A percentile compares a stretch with the other conserved stretches of the same genome.
Evolutionary conservation across 2,329 filamentous ascomycete species (phyloP).

Genomic region (Botryosphaeria agaves): DNA sequence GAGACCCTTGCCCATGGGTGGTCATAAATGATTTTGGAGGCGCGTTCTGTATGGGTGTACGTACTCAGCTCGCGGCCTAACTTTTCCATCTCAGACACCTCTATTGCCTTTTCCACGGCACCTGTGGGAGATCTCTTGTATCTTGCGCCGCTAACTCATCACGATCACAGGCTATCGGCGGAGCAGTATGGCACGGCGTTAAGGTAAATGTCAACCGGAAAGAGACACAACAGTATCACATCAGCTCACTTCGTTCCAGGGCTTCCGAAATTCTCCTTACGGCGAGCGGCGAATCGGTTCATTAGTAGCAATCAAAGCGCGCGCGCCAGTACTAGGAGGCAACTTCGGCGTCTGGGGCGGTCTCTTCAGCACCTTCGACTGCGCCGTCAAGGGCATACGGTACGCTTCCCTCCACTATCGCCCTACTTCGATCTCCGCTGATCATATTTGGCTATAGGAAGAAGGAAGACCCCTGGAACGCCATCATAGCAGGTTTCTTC

Average conservation of each 20-base stretch:
- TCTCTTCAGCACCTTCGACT: conserved; percentile 90
- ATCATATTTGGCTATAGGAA: conserved; percentile 26
- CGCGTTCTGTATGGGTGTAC: conserved; percentile 90
- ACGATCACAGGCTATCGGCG: conserved; percentile 45
- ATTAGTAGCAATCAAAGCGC: conserved; percentile 92
- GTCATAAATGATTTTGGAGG: conserved; percentile 95
- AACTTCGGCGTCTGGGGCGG: conserved; percentile 99
- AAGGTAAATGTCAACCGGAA: no score
- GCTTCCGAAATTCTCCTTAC: conserved; percentile 36
- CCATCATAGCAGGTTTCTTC: conserved; percentile 94
- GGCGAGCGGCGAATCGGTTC: conserved; percentile 89
- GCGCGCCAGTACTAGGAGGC: conserved; percentile 85
- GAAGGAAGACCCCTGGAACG: conserved; percentile 98
- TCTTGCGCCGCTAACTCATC: conserved; percentile 13
- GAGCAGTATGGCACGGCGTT: conserved; percentile 88
- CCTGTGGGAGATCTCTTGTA: no score
- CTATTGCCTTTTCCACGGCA: not conserved
- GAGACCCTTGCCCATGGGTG: conserved; percentile 95
- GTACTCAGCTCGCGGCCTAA: conserved; percentile 17
- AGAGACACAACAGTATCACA: conserved; percentile 28
- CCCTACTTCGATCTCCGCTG: conserved; percentile 2
- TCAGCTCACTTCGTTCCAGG: conserved; percentile 3
- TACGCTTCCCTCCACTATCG: conserved; percentile 1
- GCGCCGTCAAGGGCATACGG: conserved; percentile 70
- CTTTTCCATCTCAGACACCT: not conserved